Base-by-base conservation (phyloP, 164 flowering plant species). In the Nymphaea thermarum region DNA sequence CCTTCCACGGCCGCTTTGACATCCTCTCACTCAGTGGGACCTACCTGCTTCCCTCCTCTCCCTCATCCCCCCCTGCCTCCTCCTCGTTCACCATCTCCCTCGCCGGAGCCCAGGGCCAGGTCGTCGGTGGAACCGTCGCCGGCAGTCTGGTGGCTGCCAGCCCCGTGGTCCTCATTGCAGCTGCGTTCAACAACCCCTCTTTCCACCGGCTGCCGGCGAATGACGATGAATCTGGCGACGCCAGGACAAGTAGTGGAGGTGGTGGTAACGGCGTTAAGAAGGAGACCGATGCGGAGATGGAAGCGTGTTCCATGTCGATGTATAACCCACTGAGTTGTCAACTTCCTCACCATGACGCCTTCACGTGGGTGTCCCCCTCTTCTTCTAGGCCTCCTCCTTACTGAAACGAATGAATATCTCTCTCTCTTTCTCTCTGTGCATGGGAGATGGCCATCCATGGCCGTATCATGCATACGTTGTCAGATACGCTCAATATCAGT, bases 1-100 rank as follows among this genome's bases (percentile, higher is more conserved):
- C 90, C 12, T 86, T 88, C 73, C 87, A 84, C 61, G 93, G 93
- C 67, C 79, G 87, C 42, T 88, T 82, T 74, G 93, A 88, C 17
- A 86, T 88, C 36, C 80, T 88, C 44, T 88, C 93, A 4, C 71
- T 88, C 71, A 77, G 86, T 17, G 93, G 88, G 4, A 82, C 87
- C 2, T 78, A 83, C 65, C 42, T 41, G 25, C 64, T 17, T 3
- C 6, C 83, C 8, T 43, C 72, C 16, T 43, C 76, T 5, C 64
- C 65, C 10, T 44, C 71, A 10, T 53, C 68, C 7, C 7, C 82
- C 11, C 44, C 67, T 42, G 43, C 74, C 8, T 51, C 72, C 15
- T 42, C 75, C 5, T 64, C 61, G 8, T 44, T 71, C 12, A 53
- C 68, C 7, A 74, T 87, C 25, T 86, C 85, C 0, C 80, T 88